These are phyloP conservation scores for Iris pallida DNA, from an alignment of 116 monocot genomes.

Conservation along the genomic window DNA sequence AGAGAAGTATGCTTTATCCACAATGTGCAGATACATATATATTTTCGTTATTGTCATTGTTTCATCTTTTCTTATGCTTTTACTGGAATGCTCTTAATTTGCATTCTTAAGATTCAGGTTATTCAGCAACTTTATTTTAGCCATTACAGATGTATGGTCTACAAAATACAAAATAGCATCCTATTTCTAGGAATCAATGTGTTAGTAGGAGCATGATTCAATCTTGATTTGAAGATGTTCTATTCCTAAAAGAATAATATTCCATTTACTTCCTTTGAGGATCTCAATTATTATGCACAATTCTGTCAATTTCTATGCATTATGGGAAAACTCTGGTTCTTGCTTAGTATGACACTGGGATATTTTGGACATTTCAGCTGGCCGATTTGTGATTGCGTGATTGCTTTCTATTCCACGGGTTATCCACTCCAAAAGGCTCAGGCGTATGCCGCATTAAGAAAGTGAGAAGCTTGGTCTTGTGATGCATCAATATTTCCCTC, in stretches of 20 bases:
- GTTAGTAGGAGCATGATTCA: too few species aligned
- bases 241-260: too few species aligned
- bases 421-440: conserved; percentile 88
- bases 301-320: background rate
- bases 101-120: too few species aligned
- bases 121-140: too few species aligned
- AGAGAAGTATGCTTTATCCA: conserved; percentile 53
- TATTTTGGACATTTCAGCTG: conserved; percentile 56
- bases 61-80: background rate
- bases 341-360: conserved; percentile 5
- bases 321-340: conserved; percentile 2
- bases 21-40: background rate
- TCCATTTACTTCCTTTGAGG: background rate
- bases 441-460: conserved; percentile 71
- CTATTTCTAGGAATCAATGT: too few species aligned
- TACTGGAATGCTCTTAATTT: background rate
- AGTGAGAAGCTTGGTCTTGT: conserved; percentile 39
- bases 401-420: conserved; percentile 96
- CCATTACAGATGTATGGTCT: too few species aligned
- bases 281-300: conserved; percentile 1
- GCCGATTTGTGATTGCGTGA: conserved; percentile 98
- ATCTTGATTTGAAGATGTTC: too few species aligned
- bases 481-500: background rate
- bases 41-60: background rate
- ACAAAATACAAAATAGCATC: too few species aligned